A percentile compares a stretch with the other conserved stretches of the same genome.
phyloP scores from a whole-genome alignment of 495 filamentous ascomycete species.

The Penicillium pulvis region DNA sequence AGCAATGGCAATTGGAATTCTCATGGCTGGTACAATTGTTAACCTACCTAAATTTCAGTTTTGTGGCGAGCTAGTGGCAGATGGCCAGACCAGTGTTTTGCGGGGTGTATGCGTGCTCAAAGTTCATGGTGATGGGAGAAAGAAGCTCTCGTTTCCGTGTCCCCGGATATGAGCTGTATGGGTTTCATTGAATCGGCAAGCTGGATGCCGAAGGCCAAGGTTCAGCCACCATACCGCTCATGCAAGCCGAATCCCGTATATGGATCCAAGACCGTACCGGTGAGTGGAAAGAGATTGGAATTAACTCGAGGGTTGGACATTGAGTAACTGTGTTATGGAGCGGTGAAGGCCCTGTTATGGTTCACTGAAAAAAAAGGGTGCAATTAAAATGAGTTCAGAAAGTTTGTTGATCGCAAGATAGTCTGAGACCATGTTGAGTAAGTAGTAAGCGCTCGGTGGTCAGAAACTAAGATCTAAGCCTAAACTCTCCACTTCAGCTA shows the following conservation, averaged over 20 bases:
- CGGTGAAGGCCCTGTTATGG: neutral
- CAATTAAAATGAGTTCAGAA: slow-evolving; percentile 2
- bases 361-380: slow-evolving; percentile 2
- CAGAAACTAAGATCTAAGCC: slow-evolving; percentile 23
- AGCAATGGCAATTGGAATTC: neutral
- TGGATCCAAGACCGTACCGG: slow-evolving; percentile 10
- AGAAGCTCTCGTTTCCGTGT: slow-evolving; percentile 7
- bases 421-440: slow-evolving; percentile 2
- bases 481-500: slow-evolving; percentile 23
- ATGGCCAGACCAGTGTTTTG: neutral
- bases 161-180: slow-evolving; percentile 2
- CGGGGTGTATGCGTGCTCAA: neutral
- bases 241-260: slow-evolving; percentile 13
- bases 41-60: neutral
- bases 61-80: neutral
- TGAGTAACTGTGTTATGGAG: neutral
- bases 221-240: slow-evolving; percentile 30
- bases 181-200: slow-evolving; percentile 5
- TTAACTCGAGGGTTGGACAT: neutral
- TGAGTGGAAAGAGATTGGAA: slow-evolving; percentile 16
- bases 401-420: slow-evolving; percentile 1
- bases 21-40: neutral
- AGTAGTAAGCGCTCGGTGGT: slow-evolving; percentile 15
- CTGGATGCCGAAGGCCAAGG: slow-evolving; percentile 16
- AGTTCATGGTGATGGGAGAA: neutral